Evolutionary conservation across 257 asterid species (phyloP), one percentile per base, ranked within the genome.

Genomic region (Marsdenia floribunda): DNA sequence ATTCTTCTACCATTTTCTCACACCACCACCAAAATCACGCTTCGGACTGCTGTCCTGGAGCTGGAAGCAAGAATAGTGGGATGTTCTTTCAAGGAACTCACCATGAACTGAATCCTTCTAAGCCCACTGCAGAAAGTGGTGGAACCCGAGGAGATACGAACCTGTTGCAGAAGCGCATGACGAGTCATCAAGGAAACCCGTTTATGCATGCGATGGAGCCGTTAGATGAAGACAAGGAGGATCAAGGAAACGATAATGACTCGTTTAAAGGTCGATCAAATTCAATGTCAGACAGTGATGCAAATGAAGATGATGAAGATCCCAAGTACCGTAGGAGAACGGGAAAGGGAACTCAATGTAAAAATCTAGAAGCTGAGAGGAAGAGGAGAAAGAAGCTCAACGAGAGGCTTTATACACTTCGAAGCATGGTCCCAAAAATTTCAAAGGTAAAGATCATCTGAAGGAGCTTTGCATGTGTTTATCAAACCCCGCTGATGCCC

Each of bases 381-480:
- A 90, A 83, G 71, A 80, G 98, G 77, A 85, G 98, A 72, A 92
- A 92, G 85, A 92, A 92, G 87, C 97, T 93, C 68, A 90, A 93
- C 58, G 96, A 88, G 22, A 80, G 97, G 85, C 96, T 93, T 70
- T 93, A 93, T 52, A 79, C 91, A 67, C 95, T 93, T 16, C 82
- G 98, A 53, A 86, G 96, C 19, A 83, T 93, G 79, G 98, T 93
- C 65, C 98, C 98, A 6, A 93, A 93, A 37, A 93, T 93, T 76
- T 85, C 97, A 46, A 93, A 93, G 96, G 98, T 88, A 82, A 38
- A 3, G 38, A 59, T 59, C 35, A 57, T 57, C 65, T 13, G 18
- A 22, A 22, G 26, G 65, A 9, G 65, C 37, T 58, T 4, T 1
- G n/a, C 9, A 5, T 60, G 3, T 60, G 21, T 26, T 29, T 44